Evolutionary conservation across 1,284 basidiomycete genomes (phyloP).

Genomic region (Boletellus deceptivus): DNA sequence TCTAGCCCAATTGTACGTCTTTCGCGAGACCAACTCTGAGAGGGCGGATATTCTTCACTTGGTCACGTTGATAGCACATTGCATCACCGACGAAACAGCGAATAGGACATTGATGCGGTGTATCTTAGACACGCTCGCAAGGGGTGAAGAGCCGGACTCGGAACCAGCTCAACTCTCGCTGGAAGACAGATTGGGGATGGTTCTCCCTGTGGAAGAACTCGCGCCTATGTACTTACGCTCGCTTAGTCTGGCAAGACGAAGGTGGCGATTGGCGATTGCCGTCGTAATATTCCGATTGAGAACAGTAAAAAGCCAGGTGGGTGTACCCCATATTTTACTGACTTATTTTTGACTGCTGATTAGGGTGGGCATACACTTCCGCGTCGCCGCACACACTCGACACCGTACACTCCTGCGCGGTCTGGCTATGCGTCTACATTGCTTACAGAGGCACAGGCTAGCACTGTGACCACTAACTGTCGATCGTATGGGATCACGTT

Average conservation of each 20-base stretch:
- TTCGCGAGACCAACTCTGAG: background rate
- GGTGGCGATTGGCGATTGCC: conserved; percentile 51
- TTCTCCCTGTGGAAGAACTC: conserved; percentile 40
- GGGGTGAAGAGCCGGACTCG: background rate
- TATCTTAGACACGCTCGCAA: background rate
- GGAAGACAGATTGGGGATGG: conserved; percentile 15
- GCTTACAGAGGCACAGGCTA: conserved; percentile 31
- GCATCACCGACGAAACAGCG: background rate
- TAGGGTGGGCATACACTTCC: background rate
- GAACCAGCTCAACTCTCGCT: conserved; percentile 18
- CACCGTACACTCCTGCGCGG: conserved; percentile 37
- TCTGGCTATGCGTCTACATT: conserved; percentile 26
- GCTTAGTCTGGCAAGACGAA: conserved; percentile 34
- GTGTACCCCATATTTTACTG: background rate
- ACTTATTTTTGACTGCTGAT: background rate
- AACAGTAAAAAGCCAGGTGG: conserved; percentile 30
- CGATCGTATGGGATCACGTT: conserved; percentile 46
- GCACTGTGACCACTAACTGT: conserved; percentile 37
- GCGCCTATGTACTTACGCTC: conserved; percentile 33
- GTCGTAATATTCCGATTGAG: conserved; percentile 38
- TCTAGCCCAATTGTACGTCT: conserved; percentile 12
- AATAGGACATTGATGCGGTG: background rate
- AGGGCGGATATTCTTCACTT: conserved; percentile 13
- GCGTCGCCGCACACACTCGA: conserved; percentile 18
- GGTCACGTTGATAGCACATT: background rate